Evolutionary conservation across 352 stramenopile species (phyloP).

Genomic region (Ophiocytium majus): DNA sequence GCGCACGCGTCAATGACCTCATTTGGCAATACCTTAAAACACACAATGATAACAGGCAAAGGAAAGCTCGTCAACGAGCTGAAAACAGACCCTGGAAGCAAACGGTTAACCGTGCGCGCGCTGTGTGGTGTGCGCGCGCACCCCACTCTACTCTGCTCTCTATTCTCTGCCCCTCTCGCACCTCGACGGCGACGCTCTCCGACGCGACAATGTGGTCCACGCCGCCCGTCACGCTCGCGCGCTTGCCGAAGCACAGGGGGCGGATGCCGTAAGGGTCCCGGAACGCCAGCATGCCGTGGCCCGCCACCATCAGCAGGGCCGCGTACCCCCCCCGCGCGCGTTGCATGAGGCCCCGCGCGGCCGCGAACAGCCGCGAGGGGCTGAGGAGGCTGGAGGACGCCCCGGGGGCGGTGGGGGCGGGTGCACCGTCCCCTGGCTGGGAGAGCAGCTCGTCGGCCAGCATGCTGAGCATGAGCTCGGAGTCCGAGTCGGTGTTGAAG

Average conservation of each 20-base stretch:
- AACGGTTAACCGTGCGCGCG: too few species aligned
- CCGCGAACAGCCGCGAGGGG: neutral
- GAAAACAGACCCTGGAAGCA: too few species aligned
- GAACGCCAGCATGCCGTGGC: conserved; percentile 91
- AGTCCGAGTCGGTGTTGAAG: conserved; percentile 24
- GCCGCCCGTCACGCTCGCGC: conserved; percentile 35
- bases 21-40: too few species aligned
- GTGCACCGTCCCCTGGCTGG: too few species aligned
- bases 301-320: conserved; percentile 93
- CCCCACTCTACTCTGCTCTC: too few species aligned
- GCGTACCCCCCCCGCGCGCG: conserved; percentile 91
- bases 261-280: conserved; percentile 94
- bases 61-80: too few species aligned
- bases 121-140: too few species aligned
- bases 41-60: too few species aligned
- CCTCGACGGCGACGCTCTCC: conserved; percentile 96
- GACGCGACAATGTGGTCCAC: conserved; percentile 87
- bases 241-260: conserved; percentile 86
- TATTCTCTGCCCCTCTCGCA: too few species aligned
- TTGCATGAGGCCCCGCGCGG: conserved; percentile 77
- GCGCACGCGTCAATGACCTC: too few species aligned
- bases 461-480: conserved; percentile 22
- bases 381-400: neutral
- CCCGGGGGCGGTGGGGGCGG: neutral
- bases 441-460: conserved; percentile 1